Base-by-base conservation (phyloP, 495 filamentous ascomycete species). In the Rostrohypoxylon terebratum region DNA sequence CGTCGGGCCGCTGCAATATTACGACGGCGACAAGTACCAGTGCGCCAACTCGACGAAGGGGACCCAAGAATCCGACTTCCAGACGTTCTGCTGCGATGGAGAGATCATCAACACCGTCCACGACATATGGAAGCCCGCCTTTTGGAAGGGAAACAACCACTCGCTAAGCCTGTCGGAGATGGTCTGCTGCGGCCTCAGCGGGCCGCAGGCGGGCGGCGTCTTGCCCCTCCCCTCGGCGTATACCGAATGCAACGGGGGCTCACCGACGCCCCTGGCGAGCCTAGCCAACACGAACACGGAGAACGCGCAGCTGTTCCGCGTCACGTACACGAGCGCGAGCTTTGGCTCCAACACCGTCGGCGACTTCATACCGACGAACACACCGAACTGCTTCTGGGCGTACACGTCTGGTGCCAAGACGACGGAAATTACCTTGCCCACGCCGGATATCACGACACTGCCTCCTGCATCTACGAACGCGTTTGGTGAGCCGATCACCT, bases 1-100 rank as follows among this genome's bases (percentile, higher is more conserved):
- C 16, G 5, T 73, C 8, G 21, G n/a, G 1, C 6, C 38, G 5
- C 1, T 36, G 1, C 1, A 28, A 25, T 36, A 11, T 11, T 62
- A 23, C 62, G 36, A 64, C 34, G 64, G 64, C 42, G 13, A 48
- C 18, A 51, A 33, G 10, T 53, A 53, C 40, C 47, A 61, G 23
- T 73, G 71, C 62, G 66, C 54, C 55, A 60, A 65, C 66, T 23
- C 23, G 1, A 59, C 40, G 28, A 25, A 14, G 33, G 70, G 59
- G 23, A 36, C 9, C 14, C 16, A 61, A 4, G 9, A 59, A 13
- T 21, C 54, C 31, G 66, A 69, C 64, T 73, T 62, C 66, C 61
- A 73, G 71, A 69, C 71, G 10, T 69, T 73, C 71, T 73, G 71
- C 61, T 73, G 71, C 66, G 18, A 73, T 38, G 71, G 71, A 28